A percentile compares a stretch with the other conserved stretches of the same genome.
These are phyloP conservation scores for Fusarium sacchari DNA, from an alignment of 2,329 filamentous ascomycete genomes.

Conservation along the genomic window DNA sequence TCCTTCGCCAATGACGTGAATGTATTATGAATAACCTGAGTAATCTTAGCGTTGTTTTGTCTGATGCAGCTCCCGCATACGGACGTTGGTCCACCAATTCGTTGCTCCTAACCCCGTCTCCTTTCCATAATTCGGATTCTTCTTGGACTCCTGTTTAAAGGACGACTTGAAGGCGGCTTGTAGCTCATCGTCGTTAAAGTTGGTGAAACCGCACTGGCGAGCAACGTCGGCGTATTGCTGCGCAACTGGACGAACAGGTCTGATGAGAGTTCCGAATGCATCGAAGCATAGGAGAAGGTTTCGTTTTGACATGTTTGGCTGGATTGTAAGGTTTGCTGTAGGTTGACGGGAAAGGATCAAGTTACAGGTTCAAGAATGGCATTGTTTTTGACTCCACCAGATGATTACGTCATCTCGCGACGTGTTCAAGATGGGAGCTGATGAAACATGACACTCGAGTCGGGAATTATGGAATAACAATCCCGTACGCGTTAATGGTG, in stretches of 20 bases:
- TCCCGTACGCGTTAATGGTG: accelerated
- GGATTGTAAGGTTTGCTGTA: no score
- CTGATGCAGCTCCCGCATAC: accelerated
- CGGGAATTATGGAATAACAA: accelerated
- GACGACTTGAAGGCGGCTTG: constrained; percentile 19
- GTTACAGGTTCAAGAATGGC: neutral
- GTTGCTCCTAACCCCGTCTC: constrained; percentile 30
- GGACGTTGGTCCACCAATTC: constrained; percentile 36
- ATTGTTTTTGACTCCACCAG: neutral
- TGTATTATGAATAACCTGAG: constrained; percentile 31
- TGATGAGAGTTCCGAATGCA: constrained; percentile 29
- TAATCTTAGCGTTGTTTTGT: neutral
- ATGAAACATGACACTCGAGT: neutral
- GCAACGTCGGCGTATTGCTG: constrained; percentile 34
- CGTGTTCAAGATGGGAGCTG: neutral
- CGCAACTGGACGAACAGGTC: constrained; percentile 20
- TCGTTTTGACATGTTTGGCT: constrained; percentile 45
- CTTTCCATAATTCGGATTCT: constrained; percentile 35
- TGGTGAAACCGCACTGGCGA: constrained; percentile 25
- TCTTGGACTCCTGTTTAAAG: constrained; percentile 25
- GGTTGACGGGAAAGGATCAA: neutral
- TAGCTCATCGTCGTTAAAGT: constrained; percentile 26
- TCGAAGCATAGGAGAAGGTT: constrained; percentile 36
- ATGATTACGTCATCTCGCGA: constrained; percentile 16
- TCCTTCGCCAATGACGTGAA: constrained; percentile 21